Evolutionary conservation across 2,329 filamentous ascomycete species (phyloP).

Genomic region (Periconia sp.): DNA sequence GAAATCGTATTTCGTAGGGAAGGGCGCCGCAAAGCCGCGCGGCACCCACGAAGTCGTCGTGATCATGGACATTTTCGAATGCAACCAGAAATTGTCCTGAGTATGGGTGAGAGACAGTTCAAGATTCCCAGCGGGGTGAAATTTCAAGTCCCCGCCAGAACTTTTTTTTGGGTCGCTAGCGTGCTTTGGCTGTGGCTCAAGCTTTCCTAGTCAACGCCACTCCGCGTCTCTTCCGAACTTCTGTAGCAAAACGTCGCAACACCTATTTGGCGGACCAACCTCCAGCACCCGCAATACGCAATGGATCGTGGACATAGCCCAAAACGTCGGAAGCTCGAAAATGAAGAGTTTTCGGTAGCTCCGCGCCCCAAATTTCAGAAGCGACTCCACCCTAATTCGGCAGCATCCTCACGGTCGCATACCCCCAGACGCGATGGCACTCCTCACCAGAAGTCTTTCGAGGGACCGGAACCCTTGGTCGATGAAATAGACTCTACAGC

Average conservation of each 20-base stretch:
- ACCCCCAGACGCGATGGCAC: conserved; percentile 37
- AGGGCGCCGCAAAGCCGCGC: conserved; percentile 53
- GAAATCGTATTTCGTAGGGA: conserved; percentile 53
- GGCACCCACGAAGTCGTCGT: conserved; percentile 57
- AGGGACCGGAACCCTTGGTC: conserved; percentile 63
- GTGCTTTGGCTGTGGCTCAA: not conserved
- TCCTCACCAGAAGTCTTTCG: conserved; percentile 60
- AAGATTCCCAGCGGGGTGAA: conserved; percentile 9
- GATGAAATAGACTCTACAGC: conserved; percentile 71
- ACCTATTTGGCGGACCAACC: not conserved
- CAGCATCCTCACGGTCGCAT: conserved; percentile 39
- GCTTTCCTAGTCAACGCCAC: not conserved
- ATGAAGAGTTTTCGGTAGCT: conserved; percentile 60
- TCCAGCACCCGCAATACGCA: not conserved
- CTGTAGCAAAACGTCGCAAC: not conserved
- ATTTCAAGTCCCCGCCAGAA: conserved; percentile 10
- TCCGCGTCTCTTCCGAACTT: not conserved
- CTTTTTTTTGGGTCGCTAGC: conserved; percentile 8
- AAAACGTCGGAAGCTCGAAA: conserved; percentile 68
- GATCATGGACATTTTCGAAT: conserved; percentile 55
- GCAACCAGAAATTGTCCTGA: conserved; percentile 8
- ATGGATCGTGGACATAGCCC: conserved; percentile 54
- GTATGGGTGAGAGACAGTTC: not conserved
- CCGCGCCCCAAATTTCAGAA: conserved; percentile 49
- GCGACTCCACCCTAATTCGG: conserved; percentile 29